phyloP scores from a whole-genome alignment of 169 alveolate genomes.

The Plasmodium knowlesi region DNA sequence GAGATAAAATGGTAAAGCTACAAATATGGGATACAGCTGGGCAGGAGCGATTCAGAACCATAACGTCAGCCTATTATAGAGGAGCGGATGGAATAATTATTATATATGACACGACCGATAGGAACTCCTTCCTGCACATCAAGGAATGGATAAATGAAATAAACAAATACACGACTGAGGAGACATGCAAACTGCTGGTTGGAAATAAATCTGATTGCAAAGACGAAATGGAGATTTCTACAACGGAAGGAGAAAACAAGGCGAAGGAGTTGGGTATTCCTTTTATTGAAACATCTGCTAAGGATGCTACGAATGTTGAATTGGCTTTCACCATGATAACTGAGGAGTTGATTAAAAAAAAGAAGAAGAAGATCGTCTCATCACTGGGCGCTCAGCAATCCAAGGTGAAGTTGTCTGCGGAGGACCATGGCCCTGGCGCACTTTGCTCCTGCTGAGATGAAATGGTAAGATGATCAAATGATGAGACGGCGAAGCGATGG shows the following conservation, averaged over 20 bases:
- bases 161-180: slow-evolving; percentile 94
- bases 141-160: slow-evolving; percentile 95
- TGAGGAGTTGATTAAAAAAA: slow-evolving; percentile 72
- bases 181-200: slow-evolving; percentile 93
- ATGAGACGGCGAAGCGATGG: neutral
- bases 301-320: slow-evolving; percentile 87
- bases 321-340: slow-evolving; percentile 82
- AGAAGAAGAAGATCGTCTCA: slow-evolving; percentile 28
- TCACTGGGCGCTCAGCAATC: slow-evolving; percentile 5
- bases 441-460: slow-evolving; percentile 33
- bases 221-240: slow-evolving; percentile 81
- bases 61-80: slow-evolving; percentile 96
- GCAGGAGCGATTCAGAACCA: slow-evolving; percentile 96
- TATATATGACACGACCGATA: slow-evolving; percentile 93
- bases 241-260: slow-evolving; percentile 85
- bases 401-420: slow-evolving; percentile 32
- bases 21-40: slow-evolving; percentile 99
- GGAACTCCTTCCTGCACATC: slow-evolving; percentile 88
- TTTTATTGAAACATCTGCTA: slow-evolving; percentile 88
- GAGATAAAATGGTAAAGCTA: slow-evolving; percentile 91
- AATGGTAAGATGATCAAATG: too few species aligned
- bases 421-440: neutral
- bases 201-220: slow-evolving; percentile 96
- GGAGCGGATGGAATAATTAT: slow-evolving; percentile 97
- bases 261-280: slow-evolving; percentile 85